Percentiles rank a stretch among this genome's conserved stretches.
Conservation (phyloP, 768 basidiomycete species). For the Favolaschia claudopus region DNA sequence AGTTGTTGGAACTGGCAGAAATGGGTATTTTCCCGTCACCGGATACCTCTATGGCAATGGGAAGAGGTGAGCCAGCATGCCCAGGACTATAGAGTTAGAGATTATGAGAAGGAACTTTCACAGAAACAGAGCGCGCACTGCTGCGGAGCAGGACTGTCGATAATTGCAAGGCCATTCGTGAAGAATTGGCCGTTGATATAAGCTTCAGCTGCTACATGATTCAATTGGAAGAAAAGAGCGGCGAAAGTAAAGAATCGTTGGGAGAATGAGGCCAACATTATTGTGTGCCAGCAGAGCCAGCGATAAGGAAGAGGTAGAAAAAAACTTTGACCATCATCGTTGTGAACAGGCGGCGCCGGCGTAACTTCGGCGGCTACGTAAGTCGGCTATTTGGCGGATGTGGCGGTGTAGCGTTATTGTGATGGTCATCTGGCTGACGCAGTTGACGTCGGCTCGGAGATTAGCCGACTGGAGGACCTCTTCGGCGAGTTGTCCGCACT, state of each 20-base stretch:
- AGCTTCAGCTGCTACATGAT: not conserved
- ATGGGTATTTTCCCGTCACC: conserved; percentile 52
- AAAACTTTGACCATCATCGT: too few species aligned
- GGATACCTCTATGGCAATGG: conserved; percentile 40
- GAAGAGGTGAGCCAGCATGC: conserved; percentile 12
- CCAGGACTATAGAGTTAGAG: conserved; percentile 1
- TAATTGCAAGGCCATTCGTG: conserved; percentile 13
- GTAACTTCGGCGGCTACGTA: too few species aligned
- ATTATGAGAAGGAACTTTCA: not conserved
- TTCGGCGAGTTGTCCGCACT: too few species aligned
- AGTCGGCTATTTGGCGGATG: too few species aligned
- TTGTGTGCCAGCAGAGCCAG: too few species aligned
- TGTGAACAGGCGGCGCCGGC: too few species aligned
- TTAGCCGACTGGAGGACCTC: too few species aligned
- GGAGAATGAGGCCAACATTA: too few species aligned
- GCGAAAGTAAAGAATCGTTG: not conserved
- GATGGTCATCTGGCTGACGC: too few species aligned
- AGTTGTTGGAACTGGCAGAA: conserved; percentile 41
- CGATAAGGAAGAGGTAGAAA: too few species aligned
- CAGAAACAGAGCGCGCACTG: not conserved
- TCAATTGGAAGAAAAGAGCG: conserved; percentile 3
- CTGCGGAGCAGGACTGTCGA: not conserved
- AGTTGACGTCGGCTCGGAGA: too few species aligned
- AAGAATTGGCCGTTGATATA: conserved; percentile 7
- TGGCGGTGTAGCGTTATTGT: too few species aligned